Conservation (phyloP, 495 filamentous ascomycete genomes). For the Glutinoglossum americanum region DNA sequence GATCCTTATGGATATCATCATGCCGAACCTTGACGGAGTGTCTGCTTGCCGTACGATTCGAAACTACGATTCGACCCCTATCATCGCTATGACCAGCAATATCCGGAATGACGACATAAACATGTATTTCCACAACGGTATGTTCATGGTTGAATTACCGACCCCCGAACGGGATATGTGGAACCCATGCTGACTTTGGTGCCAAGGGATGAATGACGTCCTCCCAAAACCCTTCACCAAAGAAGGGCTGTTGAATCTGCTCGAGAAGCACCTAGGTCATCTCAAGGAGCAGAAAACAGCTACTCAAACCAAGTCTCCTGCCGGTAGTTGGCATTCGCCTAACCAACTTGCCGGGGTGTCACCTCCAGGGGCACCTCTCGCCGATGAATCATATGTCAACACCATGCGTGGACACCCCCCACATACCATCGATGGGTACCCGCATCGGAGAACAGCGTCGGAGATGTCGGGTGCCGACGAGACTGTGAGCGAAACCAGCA, state of each 20-base stretch:
- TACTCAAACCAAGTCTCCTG: conserved; percentile 58
- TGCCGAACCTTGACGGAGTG: conserved; percentile 89
- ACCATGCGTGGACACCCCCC: neutral
- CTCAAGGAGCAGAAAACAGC: conserved; percentile 68
- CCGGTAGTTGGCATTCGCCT: conserved; percentile 55
- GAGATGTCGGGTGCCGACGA: conserved; percentile 1
- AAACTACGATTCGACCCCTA: conserved; percentile 70
- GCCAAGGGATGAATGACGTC: conserved; percentile 91
- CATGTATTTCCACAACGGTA: conserved; percentile 94
- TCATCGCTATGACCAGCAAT: conserved; percentile 97
- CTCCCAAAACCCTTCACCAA: conserved; percentile 94
- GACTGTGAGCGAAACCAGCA: neutral
- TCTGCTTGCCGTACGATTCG: conserved; percentile 87
- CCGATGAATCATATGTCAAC: conserved; percentile 14
- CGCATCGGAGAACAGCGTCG: neutral
- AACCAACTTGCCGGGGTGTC: conserved; percentile 42
- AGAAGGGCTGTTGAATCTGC: conserved; percentile 74
- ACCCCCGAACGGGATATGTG: neutral
- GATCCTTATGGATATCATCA: conserved; percentile 97
- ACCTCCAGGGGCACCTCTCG: conserved; percentile 21
- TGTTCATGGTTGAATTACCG: neutral
- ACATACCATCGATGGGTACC: neutral
- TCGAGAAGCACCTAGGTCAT: conserved; percentile 72
- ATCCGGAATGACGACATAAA: conserved; percentile 93
- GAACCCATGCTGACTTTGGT: neutral